These are phyloP conservation scores for Mycena crocata DNA, from an alignment of 768 basidiomycete species.

Conservation along the genomic window DNA sequence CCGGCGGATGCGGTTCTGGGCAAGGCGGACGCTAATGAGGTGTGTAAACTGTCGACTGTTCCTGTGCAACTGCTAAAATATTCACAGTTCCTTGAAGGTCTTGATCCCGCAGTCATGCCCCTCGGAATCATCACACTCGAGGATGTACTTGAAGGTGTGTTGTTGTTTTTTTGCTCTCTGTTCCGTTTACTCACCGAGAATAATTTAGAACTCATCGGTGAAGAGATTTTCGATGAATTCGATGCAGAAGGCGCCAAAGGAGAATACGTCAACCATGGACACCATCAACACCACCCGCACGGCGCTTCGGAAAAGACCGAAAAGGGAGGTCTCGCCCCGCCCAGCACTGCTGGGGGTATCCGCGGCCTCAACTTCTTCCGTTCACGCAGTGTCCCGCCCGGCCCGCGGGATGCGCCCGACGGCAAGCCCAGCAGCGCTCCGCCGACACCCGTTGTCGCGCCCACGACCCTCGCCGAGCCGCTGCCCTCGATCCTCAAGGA, in stretches of 20 bases:
- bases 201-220: constrained; percentile 72
- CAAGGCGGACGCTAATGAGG: constrained; percentile 65
- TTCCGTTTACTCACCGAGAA: background rate
- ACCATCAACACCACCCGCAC: constrained; percentile 32
- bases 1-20: constrained; percentile 76
- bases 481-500: constrained; percentile 27
- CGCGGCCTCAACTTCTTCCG: constrained; percentile 49
- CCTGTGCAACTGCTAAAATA: background rate
- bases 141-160: constrained; percentile 72
- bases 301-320: constrained; percentile 15
- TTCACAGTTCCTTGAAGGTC: constrained; percentile 63
- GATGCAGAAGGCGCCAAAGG: constrained; percentile 63
- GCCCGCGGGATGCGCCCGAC: constrained; percentile 39
- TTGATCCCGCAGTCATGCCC: constrained; percentile 71
- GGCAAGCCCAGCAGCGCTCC: constrained; percentile 25
- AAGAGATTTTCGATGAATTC: constrained; percentile 80
- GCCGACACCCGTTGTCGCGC: background rate
- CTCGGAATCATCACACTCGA: constrained; percentile 82
- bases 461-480: constrained; percentile 1
- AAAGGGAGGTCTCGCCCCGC: constrained; percentile 38
- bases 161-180: background rate
- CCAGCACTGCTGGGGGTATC: constrained; percentile 27
- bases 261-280: constrained; percentile 49
- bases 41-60: constrained; percentile 34
- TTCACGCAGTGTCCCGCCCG: constrained; percentile 54